These are phyloP conservation scores for Skeletonema costatum DNA, from an alignment of 108 stramenopile genomes.

Conservation along the genomic window DNA sequence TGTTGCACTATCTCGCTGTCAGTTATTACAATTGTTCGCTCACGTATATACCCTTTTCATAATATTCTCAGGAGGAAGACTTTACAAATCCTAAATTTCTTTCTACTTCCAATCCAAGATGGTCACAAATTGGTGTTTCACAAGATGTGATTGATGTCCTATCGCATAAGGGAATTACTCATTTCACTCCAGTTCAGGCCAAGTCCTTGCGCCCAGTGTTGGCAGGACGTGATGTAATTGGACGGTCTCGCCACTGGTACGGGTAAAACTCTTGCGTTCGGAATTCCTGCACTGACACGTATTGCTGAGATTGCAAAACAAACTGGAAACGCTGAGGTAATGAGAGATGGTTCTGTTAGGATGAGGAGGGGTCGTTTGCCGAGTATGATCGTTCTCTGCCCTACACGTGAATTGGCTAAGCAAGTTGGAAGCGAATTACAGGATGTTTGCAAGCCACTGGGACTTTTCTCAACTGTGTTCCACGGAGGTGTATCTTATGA, in stretches of 20 bases:
- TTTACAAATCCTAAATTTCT: conserved; percentile 73
- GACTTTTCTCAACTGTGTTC: conserved; percentile 73
- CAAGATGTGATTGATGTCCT: conserved; percentile 83
- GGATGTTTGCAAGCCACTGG: conserved; percentile 76
- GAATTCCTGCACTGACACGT: conserved; percentile 88
- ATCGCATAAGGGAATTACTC: conserved; percentile 77
- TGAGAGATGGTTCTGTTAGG: conserved; percentile 50
- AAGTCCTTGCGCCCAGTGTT: conserved; percentile 88
- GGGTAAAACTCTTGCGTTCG: conserved; percentile 99
- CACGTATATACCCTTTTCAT: not conserved
- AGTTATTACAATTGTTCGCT: not conserved
- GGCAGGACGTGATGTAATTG: conserved; percentile 95
- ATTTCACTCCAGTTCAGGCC: conserved; percentile 92
- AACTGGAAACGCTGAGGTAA: conserved; percentile 55
- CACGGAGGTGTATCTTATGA: conserved; percentile 98
- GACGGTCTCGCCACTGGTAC: conserved; percentile 96
- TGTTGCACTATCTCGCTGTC: conserved; percentile 2
- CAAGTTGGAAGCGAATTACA: conserved; percentile 95
- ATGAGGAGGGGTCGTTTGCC: conserved; percentile 83
- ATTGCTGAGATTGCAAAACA: conserved; percentile 52
- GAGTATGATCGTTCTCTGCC: conserved; percentile 94
- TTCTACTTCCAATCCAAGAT: conserved; percentile 81
- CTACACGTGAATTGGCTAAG: conserved; percentile 98
- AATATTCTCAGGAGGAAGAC: conserved; percentile 35
- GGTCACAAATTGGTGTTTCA: conserved; percentile 68